These are phyloP conservation scores for Penicillium sp. DNA, from an alignment of 2,329 filamentous ascomycete genomes.

Conservation along the genomic window DNA sequence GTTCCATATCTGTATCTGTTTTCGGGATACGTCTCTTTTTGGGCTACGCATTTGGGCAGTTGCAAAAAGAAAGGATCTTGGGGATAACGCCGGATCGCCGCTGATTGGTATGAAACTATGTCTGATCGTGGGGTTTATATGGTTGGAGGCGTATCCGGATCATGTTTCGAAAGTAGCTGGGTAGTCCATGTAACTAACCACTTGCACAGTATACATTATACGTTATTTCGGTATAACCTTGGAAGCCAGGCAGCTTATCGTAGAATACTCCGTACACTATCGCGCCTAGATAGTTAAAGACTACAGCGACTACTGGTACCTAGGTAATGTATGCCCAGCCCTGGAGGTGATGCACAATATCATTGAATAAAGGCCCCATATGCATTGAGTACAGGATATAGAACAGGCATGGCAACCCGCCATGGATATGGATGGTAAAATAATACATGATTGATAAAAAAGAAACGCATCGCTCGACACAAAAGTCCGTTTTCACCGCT, in stretches of 20 bases:
- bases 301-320: too few relatives aligned
- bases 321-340: too few relatives aligned
- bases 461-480: constrained; percentile 13
- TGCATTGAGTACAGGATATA: constrained; percentile 31
- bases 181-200: neutral
- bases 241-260: neutral
- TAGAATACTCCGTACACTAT: neutral
- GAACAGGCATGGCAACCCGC: constrained; percentile 23
- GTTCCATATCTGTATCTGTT: neutral
- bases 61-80: neutral
- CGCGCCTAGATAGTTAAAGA: neutral
- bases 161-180: neutral
- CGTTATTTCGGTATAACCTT: neutral
- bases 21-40: neutral
- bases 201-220: neutral
- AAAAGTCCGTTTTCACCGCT: constrained; percentile 50
- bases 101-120: neutral
- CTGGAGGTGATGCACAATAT: neutral
- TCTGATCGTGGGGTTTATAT: neutral
- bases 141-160: neutral
- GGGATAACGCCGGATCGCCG: neutral
- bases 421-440: constrained; percentile 24
- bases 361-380: constrained; percentile 19
- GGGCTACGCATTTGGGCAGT: neutral
- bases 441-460: constrained; percentile 28